Percentiles rank a stretch among this genome's conserved stretches.
phyloP scores from a whole-genome alignment of 2,329 filamentous ascomycete species.

The Apiospora pterosperma region DNA sequence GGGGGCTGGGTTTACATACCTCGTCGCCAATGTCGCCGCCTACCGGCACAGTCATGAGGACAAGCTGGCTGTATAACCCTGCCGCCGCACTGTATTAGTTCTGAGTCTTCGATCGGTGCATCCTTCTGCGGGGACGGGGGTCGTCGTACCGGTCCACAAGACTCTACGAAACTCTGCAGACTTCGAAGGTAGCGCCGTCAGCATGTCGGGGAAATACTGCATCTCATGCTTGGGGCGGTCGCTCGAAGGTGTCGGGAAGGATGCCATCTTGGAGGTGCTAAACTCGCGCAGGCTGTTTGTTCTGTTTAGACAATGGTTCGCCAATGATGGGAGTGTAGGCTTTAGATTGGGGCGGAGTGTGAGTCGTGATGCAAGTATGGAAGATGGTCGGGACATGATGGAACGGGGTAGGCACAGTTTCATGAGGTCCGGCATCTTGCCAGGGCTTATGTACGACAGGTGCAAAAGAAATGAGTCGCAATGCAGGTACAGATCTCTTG shows the following conservation, averaged over 20 bases:
- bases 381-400: neutral
- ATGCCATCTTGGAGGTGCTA: slow-evolving; percentile 20
- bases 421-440: neutral
- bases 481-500: neutral
- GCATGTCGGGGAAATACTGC: slow-evolving; percentile 58
- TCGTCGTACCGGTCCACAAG: slow-evolving; percentile 45
- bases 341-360: neutral
- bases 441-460: neutral
- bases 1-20: slow-evolving; percentile 30
- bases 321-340: neutral
- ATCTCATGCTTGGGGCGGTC: slow-evolving; percentile 49
- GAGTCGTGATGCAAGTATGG: neutral
- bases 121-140: too few species aligned
- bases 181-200: slow-evolving; percentile 46
- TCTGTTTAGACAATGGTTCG: neutral
- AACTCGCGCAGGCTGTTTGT: neutral
- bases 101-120: neutral
- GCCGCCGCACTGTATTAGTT: neutral
- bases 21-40: slow-evolving; percentile 65
- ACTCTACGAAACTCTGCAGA: slow-evolving; percentile 60
- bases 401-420: neutral
- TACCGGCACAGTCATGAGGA: slow-evolving; percentile 62
- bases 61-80: slow-evolving; percentile 59
- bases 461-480: neutral
- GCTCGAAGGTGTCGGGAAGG: slow-evolving; percentile 26